These are phyloP conservation scores for Xylaria grammica DNA, from an alignment of 495 filamentous ascomycete genomes.

Conservation along the genomic window DNA sequence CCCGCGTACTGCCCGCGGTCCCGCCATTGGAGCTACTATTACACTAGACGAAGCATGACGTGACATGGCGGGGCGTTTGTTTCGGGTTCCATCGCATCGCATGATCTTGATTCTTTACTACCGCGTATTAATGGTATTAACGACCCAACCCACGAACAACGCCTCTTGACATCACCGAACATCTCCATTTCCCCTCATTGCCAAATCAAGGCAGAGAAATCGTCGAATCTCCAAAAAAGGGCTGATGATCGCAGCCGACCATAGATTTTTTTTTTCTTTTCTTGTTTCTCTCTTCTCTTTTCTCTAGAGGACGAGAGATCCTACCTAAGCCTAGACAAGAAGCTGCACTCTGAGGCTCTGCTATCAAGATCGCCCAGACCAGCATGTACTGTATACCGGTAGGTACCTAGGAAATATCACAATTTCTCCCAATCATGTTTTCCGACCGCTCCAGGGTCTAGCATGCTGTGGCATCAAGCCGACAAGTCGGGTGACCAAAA, in stretches of 20 bases:
- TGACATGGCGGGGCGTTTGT: not conserved
- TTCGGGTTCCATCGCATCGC: no score
- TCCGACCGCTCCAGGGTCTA: slow-evolving; percentile 13
- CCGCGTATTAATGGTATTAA: no score
- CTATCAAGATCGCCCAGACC: not conserved
- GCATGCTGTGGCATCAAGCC: not conserved
- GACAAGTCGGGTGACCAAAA: not conserved
- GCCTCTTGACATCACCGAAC: no score
- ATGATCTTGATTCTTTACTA: no score
- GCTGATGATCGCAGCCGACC: not conserved
- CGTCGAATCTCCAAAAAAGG: not conserved
- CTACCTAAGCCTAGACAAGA: not conserved
- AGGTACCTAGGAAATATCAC: not conserved
- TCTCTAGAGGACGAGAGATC: not conserved
- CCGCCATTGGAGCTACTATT: not conserved
- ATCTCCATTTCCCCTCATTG: no score
- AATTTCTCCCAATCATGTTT: not conserved
- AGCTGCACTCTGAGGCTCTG: not conserved
- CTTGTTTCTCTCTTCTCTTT: no score
- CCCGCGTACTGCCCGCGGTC: no score
- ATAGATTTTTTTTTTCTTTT: no score
- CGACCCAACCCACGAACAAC: no score
- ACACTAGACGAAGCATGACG: no score
- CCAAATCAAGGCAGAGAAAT: no score
- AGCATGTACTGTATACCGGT: not conserved